Evolutionary conservation across 768 basidiomycete genomes (phyloP).

Genomic region (Neoboletus magnificus): DNA sequence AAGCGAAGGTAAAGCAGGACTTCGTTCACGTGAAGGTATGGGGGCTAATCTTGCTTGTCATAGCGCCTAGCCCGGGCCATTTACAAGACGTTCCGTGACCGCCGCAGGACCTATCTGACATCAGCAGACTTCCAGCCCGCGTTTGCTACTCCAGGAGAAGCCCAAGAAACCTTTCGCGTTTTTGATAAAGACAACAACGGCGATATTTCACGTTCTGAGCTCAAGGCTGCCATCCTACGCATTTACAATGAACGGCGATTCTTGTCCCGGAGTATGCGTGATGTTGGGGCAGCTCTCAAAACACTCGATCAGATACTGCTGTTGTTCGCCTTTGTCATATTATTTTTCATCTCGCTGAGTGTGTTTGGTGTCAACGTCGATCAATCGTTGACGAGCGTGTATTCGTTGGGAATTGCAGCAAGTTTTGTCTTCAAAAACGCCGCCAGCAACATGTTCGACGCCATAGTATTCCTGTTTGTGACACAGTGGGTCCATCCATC

Average conservation of each 20-base stretch:
- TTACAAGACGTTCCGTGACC: slow-evolving; percentile 56
- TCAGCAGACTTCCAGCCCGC: slow-evolving; percentile 71
- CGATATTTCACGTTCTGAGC: slow-evolving; percentile 71
- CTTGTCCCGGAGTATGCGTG: slow-evolving; percentile 72
- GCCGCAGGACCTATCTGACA: slow-evolving; percentile 55
- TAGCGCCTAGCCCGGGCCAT: slow-evolving; percentile 67
- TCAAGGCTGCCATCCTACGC: slow-evolving; percentile 64
- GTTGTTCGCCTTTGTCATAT: slow-evolving; percentile 56
- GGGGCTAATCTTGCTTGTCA: not conserved
- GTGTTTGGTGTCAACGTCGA: slow-evolving; percentile 67
- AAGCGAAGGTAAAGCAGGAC: slow-evolving; percentile 55
- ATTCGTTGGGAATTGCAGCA: slow-evolving; percentile 66
- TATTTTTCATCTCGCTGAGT: slow-evolving; percentile 72
- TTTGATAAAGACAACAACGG: slow-evolving; percentile 78
- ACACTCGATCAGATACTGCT: slow-evolving; percentile 64
- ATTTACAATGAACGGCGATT: slow-evolving; percentile 79
- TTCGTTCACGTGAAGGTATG: not conserved
- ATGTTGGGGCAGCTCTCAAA: slow-evolving; percentile 63
- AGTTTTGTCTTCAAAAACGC: slow-evolving; percentile 81
- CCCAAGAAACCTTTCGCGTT: slow-evolving; percentile 66
- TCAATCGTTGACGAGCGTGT: slow-evolving; percentile 67
- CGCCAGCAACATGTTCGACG: slow-evolving; percentile 70
- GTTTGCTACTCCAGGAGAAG: slow-evolving; percentile 53
- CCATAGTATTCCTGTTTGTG: slow-evolving; percentile 80
- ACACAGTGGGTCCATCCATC: slow-evolving; percentile 59